Evolutionary conservation across 331 rosid species (phyloP).

Genomic region (Cydonia oblonga): DNA sequence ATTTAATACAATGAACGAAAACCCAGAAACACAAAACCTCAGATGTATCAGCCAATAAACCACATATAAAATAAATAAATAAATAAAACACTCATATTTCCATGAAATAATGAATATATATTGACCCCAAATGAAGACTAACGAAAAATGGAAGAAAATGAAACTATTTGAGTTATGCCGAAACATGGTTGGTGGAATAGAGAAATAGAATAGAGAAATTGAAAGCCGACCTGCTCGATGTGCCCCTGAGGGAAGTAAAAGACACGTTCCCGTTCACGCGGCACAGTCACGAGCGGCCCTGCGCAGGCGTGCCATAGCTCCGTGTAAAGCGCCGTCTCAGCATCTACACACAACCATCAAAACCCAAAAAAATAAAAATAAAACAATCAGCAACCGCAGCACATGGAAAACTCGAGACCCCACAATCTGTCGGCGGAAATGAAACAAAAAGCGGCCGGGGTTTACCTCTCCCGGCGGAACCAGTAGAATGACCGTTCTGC

Average conservation of each 20-base stretch:
- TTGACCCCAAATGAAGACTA: background rate
- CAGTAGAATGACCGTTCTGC: constrained; percentile 25
- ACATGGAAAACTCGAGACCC: background rate
- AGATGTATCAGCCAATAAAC: background rate
- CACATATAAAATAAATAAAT: background rate
- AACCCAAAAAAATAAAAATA: no score
- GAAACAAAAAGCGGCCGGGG: background rate
- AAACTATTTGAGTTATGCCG: background rate
- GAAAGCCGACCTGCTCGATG: constrained; percentile 71
- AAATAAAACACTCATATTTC: background rate
- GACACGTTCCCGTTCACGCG: constrained; percentile 68
- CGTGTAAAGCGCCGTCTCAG: constrained; percentile 68
- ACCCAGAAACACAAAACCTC: background rate
- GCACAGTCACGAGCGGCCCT: constrained; percentile 95
- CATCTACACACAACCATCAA: constrained; percentile 32
- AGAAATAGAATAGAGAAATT: background rate
- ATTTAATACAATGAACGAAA: background rate
- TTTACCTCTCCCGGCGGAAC: constrained; percentile 29
- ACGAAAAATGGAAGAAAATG: background rate
- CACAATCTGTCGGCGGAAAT: background rate
- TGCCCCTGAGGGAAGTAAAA: constrained; percentile 98
- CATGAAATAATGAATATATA: background rate
- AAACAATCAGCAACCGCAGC: background rate
- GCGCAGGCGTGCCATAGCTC: constrained; percentile 99
- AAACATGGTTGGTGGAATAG: background rate